Evolutionary conservation across 1,139 yeast species (phyloP), one percentile per base, ranked within the genome.

Genomic region (Kodamaea arcana): DNA sequence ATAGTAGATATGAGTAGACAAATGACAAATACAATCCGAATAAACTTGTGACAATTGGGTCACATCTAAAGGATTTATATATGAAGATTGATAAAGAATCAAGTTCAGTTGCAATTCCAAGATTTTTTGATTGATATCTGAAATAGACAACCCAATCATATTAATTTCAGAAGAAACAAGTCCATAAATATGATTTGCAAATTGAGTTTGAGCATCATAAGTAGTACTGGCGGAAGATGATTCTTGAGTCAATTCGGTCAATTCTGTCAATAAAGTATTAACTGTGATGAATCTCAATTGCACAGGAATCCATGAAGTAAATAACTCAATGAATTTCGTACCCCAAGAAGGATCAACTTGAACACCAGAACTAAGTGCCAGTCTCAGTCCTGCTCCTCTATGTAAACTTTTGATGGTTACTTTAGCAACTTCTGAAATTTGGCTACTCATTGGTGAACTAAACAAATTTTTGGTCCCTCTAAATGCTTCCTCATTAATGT

Each of bases 131-230:
- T 85, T 68, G 42, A 82, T 74, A 54, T 90, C 97, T 30, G 88
- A 71, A n/a, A 88, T 85, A 10, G 96, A 84, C 30, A 92, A 65
- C 0, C 97, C 97, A 44, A 88, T 82, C 75, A 90, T 78, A 52
- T 83, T 86, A 29, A 87, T 87, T 27, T 80, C 80, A 0, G 94
- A 82, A 1, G 83, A 72, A n/a, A 90, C 67, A 28, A 92, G 62
- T 1, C 83, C 80, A 15, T 83, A 67, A n/a, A 84, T 67, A 40
- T 79, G 60, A 32, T 65, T 62, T 9, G 85, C 69, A 27, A 77
- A 63, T 27, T 67, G 67, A 7, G 68, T 57, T 48, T 82, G 80
- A n/a, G 61, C 47, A 15, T 52, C 52, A 30, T 59, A 52, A 20
- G 52, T 48, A 10, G 57, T 51, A 11, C 56, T 40, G 4, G 54